A percentile compares a stretch with the other conserved stretches of the same genome.
phyloP scores from a whole-genome alignment of 2,329 filamentous ascomycete species.

The Aspergillus niger region DNA sequence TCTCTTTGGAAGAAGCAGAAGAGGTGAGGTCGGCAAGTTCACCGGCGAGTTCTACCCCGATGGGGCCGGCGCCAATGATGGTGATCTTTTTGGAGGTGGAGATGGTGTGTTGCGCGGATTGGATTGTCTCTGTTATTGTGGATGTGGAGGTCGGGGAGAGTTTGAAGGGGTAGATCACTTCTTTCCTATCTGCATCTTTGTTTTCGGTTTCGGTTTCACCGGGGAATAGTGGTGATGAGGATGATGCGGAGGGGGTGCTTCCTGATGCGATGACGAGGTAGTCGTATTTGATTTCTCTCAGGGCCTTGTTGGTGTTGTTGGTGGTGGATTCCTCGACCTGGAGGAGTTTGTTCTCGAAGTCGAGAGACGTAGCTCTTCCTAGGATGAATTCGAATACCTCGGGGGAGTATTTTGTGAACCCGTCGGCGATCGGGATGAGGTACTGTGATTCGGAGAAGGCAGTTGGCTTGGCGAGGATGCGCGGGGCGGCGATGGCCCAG shows the following conservation, averaged over 20 bases:
- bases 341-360: constrained; percentile 48
- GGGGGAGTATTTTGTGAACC: constrained; percentile 53
- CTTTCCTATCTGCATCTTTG: not conserved
- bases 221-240: fast-evolving
- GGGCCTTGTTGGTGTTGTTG: not conserved
- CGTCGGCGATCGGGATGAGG: constrained; percentile 52
- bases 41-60: constrained; percentile 53
- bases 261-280: constrained; percentile 61
- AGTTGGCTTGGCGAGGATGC: constrained; percentile 53
- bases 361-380: constrained; percentile 51
- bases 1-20: constrained; percentile 18
- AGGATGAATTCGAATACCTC: constrained; percentile 55
- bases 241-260: constrained; percentile 45
- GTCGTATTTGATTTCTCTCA: constrained; percentile 48
- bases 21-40: constrained; percentile 46
- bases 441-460: constrained; percentile 52
- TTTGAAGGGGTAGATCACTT: not conserved
- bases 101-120: constrained; percentile 43
- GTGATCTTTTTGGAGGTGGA: constrained; percentile 47
- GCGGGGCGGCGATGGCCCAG: constrained; percentile 57
- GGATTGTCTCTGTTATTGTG: constrained; percentile 27
- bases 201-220: not conserved
- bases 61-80: constrained; percentile 52
- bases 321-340: constrained; percentile 30
- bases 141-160: not conserved